Evolutionary conservation across 2,329 filamentous ascomycete species (phyloP), one percentile per base, ranked within the genome.

Genomic region (Xylaria sp.): DNA sequence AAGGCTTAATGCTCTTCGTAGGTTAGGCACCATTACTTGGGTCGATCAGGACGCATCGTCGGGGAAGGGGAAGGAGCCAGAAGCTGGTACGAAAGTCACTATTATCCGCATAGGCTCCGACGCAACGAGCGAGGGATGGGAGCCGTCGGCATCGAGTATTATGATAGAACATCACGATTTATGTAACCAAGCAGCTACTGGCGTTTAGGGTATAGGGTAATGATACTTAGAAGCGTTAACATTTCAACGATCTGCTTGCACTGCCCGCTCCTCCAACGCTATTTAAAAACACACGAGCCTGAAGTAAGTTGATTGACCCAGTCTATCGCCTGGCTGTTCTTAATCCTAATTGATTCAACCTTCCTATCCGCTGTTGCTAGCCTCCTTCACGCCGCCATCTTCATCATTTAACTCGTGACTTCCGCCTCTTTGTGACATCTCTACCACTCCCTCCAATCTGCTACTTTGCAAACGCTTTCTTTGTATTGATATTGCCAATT

Each of bases 21-120:
- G 65, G 62, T 48, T 76, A 5, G 72, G 72, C 25, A 63, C 73
- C 1, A 69, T 78, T 50, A 61, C 74, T 20, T 77, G 75, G 75
- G 57, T 52, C n/a, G 75, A 73, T 18, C 65, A 52, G 12, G 64
- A 61, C 34, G 23, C 18, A n/a, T 44, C 54, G 2, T 51, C 18
- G 10, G 58, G 34, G 25, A 55, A 56, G 10, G 58, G 34, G 25
- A 55, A 56, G 34, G 64, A 67, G 8, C 15, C 62, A 10, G 69
- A 67, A 54, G 44, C 25, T 39, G 48, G 48, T 4, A 57, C 69
- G 48, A 66, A 48, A 9, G 63, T 68, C 25, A 71, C 57, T 25
- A 65, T 70, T 48, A 58, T 70, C 46, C 70, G 60, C 20, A 70
- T 72, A 65, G 65, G 62, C 55, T 72, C 69, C 8, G 52, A 69